Conservation (phyloP, 2,329 filamentous ascomycete genomes). For the Ciborinia camelliae region DNA sequence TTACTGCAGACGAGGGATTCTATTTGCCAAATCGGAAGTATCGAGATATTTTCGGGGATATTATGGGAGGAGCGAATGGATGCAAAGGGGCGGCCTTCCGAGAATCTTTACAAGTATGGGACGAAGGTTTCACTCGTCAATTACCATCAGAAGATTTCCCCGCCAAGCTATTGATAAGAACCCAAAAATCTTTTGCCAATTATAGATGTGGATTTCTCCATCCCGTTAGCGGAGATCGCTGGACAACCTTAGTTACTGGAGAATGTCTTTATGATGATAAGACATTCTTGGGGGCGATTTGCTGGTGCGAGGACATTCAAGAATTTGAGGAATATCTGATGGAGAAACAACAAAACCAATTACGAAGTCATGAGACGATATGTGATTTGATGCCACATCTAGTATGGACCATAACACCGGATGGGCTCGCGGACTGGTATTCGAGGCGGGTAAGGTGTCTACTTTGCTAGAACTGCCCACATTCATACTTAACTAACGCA, state of each 20-base stretch:
- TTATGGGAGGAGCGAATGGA: constrained; percentile 24
- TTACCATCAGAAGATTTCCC: constrained; percentile 24
- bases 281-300: constrained; percentile 30
- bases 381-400: constrained; percentile 31
- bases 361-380: constrained; percentile 29
- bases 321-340: constrained; percentile 24
- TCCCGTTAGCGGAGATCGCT: constrained; percentile 20
- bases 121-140: constrained; percentile 22
- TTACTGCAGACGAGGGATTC: constrained; percentile 26
- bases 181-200: constrained; percentile 18
- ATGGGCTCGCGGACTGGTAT: constrained; percentile 29
- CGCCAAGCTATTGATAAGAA: constrained; percentile 20
- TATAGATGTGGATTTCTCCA: constrained; percentile 27
- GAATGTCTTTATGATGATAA: constrained; percentile 31
- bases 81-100: constrained; percentile 21
- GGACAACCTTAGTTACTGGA: constrained; percentile 24
- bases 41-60: constrained; percentile 22
- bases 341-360: constrained; percentile 19
- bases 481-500: background rate
- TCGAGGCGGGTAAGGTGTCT: constrained; percentile 27
- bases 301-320: constrained; percentile 29
- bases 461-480: background rate
- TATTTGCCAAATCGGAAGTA: constrained; percentile 27
- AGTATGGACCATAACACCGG: constrained; percentile 27
- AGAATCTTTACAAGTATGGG: constrained; percentile 25